These are phyloP conservation scores for Fusarium albosuccineum DNA, from an alignment of 2,329 filamentous ascomycete genomes.

Conservation along the genomic window DNA sequence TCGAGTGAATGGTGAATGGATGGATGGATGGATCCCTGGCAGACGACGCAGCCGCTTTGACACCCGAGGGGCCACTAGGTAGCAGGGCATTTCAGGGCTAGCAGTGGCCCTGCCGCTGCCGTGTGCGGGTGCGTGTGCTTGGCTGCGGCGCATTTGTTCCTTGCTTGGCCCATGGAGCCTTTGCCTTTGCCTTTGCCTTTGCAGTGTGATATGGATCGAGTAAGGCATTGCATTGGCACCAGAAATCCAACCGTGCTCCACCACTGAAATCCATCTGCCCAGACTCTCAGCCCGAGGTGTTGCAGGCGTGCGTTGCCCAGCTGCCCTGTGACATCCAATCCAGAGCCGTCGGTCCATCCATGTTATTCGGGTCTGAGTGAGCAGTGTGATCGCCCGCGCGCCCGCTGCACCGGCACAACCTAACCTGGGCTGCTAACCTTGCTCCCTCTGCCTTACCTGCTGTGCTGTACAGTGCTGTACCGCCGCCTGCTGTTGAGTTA, in stretches of 20 bases:
- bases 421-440: slow-evolving; percentile 17
- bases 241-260: neutral
- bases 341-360: slow-evolving; percentile 19
- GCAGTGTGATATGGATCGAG: neutral
- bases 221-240: neutral
- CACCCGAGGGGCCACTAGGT: slow-evolving; percentile 18
- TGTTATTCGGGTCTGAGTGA: slow-evolving; percentile 28
- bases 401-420: slow-evolving; percentile 37
- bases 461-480: neutral
- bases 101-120: slow-evolving; percentile 1
- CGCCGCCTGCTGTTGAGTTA: neutral
- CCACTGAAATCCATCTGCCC: slow-evolving; percentile 24
- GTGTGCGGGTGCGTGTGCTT: neutral
- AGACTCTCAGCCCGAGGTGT: slow-evolving; percentile 3
- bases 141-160: neutral
- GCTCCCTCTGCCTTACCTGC: neutral
- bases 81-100: slow-evolving; percentile 8
- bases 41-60: slow-evolving; percentile 30
- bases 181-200: neutral
- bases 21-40: slow-evolving; percentile 4
- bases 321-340: slow-evolving; percentile 31
- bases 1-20: too few species aligned
- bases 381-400: slow-evolving; percentile 37
- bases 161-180: neutral
- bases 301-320: slow-evolving; percentile 26